phyloP scores from a whole-genome alignment of 148 eudicot genomes.

The Camellia lanceoleosa region DNA sequence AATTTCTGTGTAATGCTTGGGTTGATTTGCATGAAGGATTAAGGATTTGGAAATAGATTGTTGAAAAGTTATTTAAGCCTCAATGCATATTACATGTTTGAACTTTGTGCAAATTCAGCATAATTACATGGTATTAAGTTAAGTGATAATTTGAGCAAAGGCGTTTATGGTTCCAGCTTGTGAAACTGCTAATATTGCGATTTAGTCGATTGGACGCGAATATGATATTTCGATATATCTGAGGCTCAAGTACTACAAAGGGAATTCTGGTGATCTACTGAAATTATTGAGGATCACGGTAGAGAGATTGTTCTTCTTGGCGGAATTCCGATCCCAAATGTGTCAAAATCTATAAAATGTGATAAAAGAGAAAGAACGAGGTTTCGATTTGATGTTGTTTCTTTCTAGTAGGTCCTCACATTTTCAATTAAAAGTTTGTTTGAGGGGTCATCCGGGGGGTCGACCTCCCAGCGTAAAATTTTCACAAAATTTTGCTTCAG shows the following conservation, averaged over 20 bases:
- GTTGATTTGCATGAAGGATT: not conserved
- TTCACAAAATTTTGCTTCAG: too few relatives aligned
- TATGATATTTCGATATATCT: slow-evolving; percentile 77
- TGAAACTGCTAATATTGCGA: slow-evolving; percentile 79
- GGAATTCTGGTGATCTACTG: slow-evolving; percentile 38
- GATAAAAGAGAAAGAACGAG: slow-evolving; percentile 93
- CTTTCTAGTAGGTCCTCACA: slow-evolving; percentile 77
- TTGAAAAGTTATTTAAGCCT: not conserved
- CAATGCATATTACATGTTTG: not conserved
- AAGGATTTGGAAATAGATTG: not conserved
- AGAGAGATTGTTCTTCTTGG: slow-evolving; percentile 75
- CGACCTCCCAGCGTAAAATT: too few relatives aligned
- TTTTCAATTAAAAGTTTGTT: too few relatives aligned
- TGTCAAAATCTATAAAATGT: slow-evolving; percentile 73
- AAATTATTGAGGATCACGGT: slow-evolving; percentile 64
- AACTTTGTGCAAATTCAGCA: not conserved
- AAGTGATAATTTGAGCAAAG: slow-evolving; percentile 37
- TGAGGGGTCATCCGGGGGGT: too few relatives aligned
- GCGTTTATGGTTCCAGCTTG: slow-evolving; percentile 69
- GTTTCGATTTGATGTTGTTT: slow-evolving; percentile 81
- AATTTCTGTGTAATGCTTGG: not conserved
- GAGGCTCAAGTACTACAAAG: slow-evolving; percentile 84
- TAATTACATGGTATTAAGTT: not conserved
- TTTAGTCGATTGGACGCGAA: slow-evolving; percentile 81
- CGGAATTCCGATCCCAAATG: slow-evolving; percentile 59